These are phyloP conservation scores for Nicotiana attenuata DNA, from an alignment of 257 asterid genomes.

Conservation along the genomic window DNA sequence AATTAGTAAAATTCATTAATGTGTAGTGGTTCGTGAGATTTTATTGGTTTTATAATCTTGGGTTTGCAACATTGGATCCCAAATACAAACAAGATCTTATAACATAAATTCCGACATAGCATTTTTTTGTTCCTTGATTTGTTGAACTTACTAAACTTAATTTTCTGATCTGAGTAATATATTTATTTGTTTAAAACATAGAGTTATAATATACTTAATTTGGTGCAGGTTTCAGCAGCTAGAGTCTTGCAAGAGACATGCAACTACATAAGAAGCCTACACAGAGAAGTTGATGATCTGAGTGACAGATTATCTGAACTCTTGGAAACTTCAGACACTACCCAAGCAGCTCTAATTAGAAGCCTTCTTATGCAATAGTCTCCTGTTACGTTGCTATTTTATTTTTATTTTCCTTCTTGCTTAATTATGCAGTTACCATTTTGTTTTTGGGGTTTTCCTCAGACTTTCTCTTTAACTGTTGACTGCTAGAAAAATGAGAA, in stretches of 20 bases:
- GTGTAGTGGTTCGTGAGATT: neutral
- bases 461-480: neutral
- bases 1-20: neutral
- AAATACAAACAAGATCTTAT: neutral
- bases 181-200: neutral
- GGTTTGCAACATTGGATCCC: neutral
- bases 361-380: slow-evolving; percentile 60
- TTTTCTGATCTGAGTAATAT: neutral
- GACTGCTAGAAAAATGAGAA: neutral
- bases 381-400: neutral
- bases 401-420: neutral
- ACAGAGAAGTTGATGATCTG: slow-evolving; percentile 32
- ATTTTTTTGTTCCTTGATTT: neutral
- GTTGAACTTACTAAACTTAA: neutral
- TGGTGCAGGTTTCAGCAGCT: slow-evolving; percentile 56
- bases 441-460: neutral
- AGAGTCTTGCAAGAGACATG: slow-evolving; percentile 30
- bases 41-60: neutral
- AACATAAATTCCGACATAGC: neutral
- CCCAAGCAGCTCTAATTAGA: slow-evolving; percentile 74
- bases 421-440: neutral
- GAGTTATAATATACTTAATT: neutral
- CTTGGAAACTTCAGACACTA: slow-evolving; percentile 59
- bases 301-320: slow-evolving; percentile 78
- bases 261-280: slow-evolving; percentile 6